A percentile compares a stretch with the other conserved stretches of the same genome.
phyloP scores from a whole-genome alignment of 2,329 filamentous ascomycete species.

The Pyrenophora seminiperda region DNA sequence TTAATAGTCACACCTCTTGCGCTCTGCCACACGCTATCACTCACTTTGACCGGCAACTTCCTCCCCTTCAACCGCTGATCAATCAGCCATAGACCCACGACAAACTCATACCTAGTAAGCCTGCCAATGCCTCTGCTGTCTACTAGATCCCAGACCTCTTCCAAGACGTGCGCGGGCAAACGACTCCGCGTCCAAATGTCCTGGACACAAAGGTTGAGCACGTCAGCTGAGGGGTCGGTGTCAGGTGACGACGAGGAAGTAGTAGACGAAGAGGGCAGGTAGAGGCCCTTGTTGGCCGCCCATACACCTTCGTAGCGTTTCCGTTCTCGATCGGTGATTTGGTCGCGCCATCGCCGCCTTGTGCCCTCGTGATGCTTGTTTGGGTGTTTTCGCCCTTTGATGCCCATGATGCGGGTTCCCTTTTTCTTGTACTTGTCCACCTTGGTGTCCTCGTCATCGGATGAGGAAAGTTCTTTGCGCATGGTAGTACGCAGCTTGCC shows the following conservation, averaged over 20 bases:
- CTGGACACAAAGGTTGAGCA: conserved; percentile 70
- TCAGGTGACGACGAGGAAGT: conserved; percentile 16
- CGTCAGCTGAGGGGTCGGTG: conserved; percentile 54
- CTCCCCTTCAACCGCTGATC: conserved; percentile 80
- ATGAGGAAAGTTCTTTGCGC: conserved; percentile 56
- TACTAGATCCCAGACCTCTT: conserved; percentile 78
- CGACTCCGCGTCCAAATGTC: conserved; percentile 78
- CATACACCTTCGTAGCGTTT: conserved; percentile 83
- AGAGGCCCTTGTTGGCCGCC: conserved; percentile 75
- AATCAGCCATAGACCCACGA: conserved; percentile 81
- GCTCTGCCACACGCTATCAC: conserved; percentile 77
- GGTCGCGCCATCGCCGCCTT: conserved; percentile 76
- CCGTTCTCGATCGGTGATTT: conserved; percentile 72
- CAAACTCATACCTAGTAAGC: conserved; percentile 72
- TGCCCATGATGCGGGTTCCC: conserved; percentile 61
- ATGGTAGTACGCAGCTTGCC: conserved; percentile 69
- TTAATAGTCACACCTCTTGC: conserved; percentile 56
- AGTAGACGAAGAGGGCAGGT: conserved; percentile 28
- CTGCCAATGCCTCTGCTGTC: conserved; percentile 62
- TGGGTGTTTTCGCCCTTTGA: conserved; percentile 60
- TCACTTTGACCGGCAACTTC: conserved; percentile 74
- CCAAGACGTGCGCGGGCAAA: conserved; percentile 69
- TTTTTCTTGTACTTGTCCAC: conserved; percentile 59
- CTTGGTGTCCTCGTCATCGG: conserved; percentile 58
- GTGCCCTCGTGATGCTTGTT: conserved; percentile 76